Evolutionary conservation across 2,329 filamentous ascomycete species (phyloP), one percentile per base, ranked within the genome.

Genomic region (Fusarium sp.): DNA sequence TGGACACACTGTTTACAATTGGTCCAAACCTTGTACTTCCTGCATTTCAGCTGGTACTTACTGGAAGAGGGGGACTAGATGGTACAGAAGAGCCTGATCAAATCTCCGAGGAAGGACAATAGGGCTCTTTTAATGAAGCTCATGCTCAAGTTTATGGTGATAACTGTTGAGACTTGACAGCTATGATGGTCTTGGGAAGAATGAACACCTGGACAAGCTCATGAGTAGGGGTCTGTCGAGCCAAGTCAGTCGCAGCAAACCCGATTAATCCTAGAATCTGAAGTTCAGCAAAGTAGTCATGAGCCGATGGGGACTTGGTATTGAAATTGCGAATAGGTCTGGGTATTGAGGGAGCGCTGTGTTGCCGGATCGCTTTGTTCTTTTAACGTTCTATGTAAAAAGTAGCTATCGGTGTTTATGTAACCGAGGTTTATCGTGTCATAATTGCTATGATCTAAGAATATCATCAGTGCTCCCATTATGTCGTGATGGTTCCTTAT

Each of bases 141-240:
- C 18, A 5, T 1, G 11, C 18, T 9, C 11, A 6, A 5, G 0
- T 18, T 22, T 0, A 18, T 22, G 11, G 3, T 7, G 22, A 15
- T 10, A 25, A 18, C 3, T 8, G 8, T 25, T 13, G 1, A 12
- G 22, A 10, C 10, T 25, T 12, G 41, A 0, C 2, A 10, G 22
- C 29, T 6, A 2, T 1, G 5, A n/a, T 8, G 2, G 9, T 1
- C 18, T 2, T 8, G 18, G 29, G 18, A 11, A 22, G 22, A 22
- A 22, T 22, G 22, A 22, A 22, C 22, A 22, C 22, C 22, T 22
- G 22, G 22, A 22, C 22, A 22, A 22, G 22, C 22, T 22, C 22
- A 22, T 22, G 22, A 22, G 22, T 22, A 22, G 22, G 22, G 22
- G 22, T 22, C 22, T 22, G 22, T 22, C 22, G 22, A 22, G 22